Percentiles rank a stretch among this genome's conserved stretches.
phyloP scores from a whole-genome alignment of 306 rosid genomes.

The Adenanthera pavonina region DNA sequence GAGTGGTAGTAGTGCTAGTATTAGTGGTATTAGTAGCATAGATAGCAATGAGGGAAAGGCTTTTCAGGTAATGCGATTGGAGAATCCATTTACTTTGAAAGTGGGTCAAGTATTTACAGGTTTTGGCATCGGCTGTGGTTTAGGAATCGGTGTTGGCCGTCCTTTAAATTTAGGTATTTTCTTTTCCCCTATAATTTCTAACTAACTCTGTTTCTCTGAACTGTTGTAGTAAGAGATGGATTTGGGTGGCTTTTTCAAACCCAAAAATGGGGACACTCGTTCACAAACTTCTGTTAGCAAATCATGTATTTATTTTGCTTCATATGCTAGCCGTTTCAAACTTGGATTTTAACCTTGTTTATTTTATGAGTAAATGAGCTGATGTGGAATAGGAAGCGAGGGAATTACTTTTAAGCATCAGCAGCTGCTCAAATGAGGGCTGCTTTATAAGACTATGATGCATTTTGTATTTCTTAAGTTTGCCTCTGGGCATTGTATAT shows the following conservation, averaged over 20 bases:
- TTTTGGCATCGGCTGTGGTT: constrained; percentile 91
- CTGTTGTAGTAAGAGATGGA: constrained; percentile 48
- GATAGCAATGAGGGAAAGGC: constrained; percentile 40
- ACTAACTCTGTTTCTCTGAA: neutral
- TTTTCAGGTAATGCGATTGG: constrained; percentile 53
- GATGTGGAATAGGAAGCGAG: constrained; percentile 5
- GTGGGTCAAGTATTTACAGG: constrained; percentile 97
- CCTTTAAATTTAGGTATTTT: constrained; percentile 85
- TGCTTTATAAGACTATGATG: neutral
- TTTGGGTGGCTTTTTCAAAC: constrained; percentile 52
- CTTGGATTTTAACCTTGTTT: neutral
- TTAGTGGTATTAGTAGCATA: constrained; percentile 7
- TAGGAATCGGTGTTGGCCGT: constrained; percentile 96
- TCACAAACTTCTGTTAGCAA: constrained; percentile 31
- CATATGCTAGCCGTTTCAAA: neutral
- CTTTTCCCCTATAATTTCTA: neutral
- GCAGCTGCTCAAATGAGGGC: neutral
- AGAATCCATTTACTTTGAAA: constrained; percentile 90
- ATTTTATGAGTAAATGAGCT: neutral
- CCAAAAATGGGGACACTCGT: constrained; percentile 41
- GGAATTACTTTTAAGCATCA: neutral
- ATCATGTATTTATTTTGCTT: constrained; percentile 42
- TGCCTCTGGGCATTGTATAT: neutral
- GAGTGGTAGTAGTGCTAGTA: constrained; percentile 39
- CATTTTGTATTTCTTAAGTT: neutral